Base-by-base conservation (phyloP, 495 filamentous ascomycete genomes). In the Penicillium alfredii region DNA sequence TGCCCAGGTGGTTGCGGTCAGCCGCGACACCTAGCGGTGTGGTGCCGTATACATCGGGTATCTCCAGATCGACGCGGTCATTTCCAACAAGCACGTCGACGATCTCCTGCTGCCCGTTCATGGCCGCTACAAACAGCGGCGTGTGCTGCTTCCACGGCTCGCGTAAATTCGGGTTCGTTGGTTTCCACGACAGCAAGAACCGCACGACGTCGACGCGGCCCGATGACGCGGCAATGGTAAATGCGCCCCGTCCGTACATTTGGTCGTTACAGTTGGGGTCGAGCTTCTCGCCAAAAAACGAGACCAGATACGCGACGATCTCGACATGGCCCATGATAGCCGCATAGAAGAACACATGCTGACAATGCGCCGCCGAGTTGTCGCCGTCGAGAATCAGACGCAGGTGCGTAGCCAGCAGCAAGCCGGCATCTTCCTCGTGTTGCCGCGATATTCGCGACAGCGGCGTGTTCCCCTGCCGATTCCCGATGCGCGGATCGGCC, bases 271-370 rank as follows among this genome's bases (percentile, higher is more conserved):
- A 44, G 13, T 49, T 52, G 1, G 52, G 48, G 38, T 55, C 42
- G 2, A 55, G 33, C 18, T 35, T 41, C 0, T 45, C 45, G 4
- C 52, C 44, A 11, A 46, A 52, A n/a, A 33, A 49, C 4, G 22
- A 7, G 6, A 55, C 44, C 8, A 55, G 19, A 22, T 55, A 49
- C 30, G 30, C 20, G 10, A 49, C 49, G 11, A 49, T 44, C 19
- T 55, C 52, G 7, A 45, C 11, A 8, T 49, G 42, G 0, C 52
- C 52, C 30, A 36, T 41, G 7, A 52, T 46, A 28, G 52, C 48
- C 25, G 52, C 52, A 13, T 45, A 45, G 15, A 46, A 49, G 19
- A 55, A 55, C 2, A 55, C 49, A 40, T 52, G 44, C 23, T 55
- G 52, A 6, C 49, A 45, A 30, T 55, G 44, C n/a, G 10, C 36